A percentile compares a stretch with the other conserved stretches of the same genome.
These are phyloP conservation scores for Aspergillus haitiensis DNA, from an alignment of 495 filamentous ascomycete species.

Conservation along the genomic window DNA sequence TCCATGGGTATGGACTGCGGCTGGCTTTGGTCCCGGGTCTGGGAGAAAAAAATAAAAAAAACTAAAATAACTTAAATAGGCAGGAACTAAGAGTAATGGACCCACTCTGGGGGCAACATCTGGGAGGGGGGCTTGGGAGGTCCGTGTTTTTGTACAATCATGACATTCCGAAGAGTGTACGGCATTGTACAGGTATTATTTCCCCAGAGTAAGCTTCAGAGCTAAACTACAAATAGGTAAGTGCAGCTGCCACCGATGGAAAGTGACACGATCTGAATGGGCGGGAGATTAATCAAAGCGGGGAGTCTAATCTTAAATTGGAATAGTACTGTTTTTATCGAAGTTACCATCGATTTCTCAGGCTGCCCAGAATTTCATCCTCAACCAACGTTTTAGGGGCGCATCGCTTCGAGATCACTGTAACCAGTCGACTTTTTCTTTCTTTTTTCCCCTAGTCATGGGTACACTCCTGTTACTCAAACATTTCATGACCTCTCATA, in stretches of 20 bases:
- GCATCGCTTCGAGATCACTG: not conserved
- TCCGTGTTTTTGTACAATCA: slow-evolving; percentile 11
- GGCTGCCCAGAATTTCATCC: not conserved
- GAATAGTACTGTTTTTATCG: slow-evolving; percentile 1
- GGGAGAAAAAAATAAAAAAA: slow-evolving; percentile 10
- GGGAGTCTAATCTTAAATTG: slow-evolving; percentile 9
- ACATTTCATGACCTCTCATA: too few relatives aligned
- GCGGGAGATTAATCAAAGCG: slow-evolving; percentile 8
- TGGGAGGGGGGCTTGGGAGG: not conserved
- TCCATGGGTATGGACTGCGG: slow-evolving; percentile 12
- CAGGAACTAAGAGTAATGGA: slow-evolving; percentile 8
- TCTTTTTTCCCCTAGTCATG: too few relatives aligned
- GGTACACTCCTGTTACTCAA: too few relatives aligned
- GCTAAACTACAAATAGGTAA: slow-evolving; percentile 5
- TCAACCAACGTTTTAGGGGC: not conserved
- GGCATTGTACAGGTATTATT: not conserved
- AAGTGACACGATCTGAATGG: slow-evolving; percentile 16
- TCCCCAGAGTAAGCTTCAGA: slow-evolving; percentile 6
- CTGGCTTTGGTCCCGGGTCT: slow-evolving; percentile 13
- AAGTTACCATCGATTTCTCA: slow-evolving; percentile 1
- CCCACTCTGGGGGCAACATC: slow-evolving; percentile 2
- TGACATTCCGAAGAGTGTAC: not conserved
- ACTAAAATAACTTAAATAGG: slow-evolving; percentile 7
- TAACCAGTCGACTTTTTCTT: not conserved
- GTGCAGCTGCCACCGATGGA: not conserved